A percentile compares a stretch with the other conserved stretches of the same genome.
Evolutionary conservation across 345 rosid genomes (phyloP).

Genomic region (Syzygium grande): DNA sequence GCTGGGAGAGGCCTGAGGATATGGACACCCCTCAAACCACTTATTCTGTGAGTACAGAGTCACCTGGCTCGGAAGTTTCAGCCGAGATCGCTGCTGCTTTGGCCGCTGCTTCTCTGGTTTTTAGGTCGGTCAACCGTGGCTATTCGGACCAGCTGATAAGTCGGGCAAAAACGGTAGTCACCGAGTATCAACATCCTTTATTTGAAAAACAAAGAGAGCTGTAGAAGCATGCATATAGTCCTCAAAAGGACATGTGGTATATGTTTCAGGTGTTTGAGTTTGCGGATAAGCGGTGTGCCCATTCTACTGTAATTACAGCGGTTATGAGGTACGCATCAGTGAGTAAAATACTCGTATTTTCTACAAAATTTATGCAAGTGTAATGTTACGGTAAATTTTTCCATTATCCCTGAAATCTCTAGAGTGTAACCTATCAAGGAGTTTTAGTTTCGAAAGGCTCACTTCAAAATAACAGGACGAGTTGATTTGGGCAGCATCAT

Average conservation of each 20-base stretch:
- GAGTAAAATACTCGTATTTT: background rate
- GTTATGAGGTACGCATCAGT: conserved; percentile 11
- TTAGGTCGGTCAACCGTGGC: conserved; percentile 22
- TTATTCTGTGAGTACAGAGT: conserved; percentile 36
- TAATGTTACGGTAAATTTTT: background rate
- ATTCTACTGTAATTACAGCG: conserved; percentile 67
- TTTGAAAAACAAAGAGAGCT: background rate
- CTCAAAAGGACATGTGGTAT: background rate
- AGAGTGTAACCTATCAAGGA: background rate
- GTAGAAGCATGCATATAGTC: background rate
- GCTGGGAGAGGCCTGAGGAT: conserved; percentile 97
- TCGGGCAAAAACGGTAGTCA: conserved; percentile 38
- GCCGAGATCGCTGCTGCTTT: conserved; percentile 87
- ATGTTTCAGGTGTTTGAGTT: conserved; percentile 52
- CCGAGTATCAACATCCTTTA: background rate
- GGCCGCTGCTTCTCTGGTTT: conserved; percentile 73
- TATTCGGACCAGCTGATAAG: conserved; percentile 43
- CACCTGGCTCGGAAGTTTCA: conserved; percentile 81
- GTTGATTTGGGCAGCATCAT: conserved; percentile 81
- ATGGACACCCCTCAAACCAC: conserved; percentile 77
- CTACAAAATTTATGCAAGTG: background rate
- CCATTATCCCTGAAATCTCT: background rate
- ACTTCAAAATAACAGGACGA: conserved; percentile 41
- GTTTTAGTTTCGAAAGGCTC: background rate
- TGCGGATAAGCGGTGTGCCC: conserved; percentile 75